These are phyloP conservation scores for Hansenula lynferdii DNA, from an alignment of 1,139 yeast genomes.

Conservation along the genomic window DNA sequence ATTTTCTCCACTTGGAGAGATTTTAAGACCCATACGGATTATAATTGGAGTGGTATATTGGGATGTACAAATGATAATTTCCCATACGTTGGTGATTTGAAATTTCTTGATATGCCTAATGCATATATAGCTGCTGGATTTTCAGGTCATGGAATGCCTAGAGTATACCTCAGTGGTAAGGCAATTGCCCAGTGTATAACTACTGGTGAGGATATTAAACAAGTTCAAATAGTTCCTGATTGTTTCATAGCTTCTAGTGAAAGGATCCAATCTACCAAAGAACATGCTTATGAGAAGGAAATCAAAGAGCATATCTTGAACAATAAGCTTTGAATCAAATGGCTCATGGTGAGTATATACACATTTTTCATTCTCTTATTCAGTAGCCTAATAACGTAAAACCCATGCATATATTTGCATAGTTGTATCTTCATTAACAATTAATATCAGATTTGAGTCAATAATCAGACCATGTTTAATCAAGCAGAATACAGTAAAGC, in stretches of 20 bases:
- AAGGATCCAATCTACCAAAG: slow-evolving; percentile 9
- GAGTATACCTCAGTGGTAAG: slow-evolving; percentile 28
- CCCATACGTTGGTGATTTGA: slow-evolving; percentile 20
- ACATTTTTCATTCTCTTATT: too few species aligned
- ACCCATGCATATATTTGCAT: too few species aligned
- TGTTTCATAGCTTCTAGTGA: slow-evolving; percentile 11
- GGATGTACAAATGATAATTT: slow-evolving; percentile 17
- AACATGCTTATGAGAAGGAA: slow-evolving; percentile 4
- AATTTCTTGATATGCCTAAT: slow-evolving; percentile 18
- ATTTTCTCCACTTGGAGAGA: slow-evolving; percentile 17
- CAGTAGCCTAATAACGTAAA: too few species aligned
- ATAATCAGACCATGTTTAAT: too few species aligned
- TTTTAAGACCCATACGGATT: slow-evolving; percentile 8
- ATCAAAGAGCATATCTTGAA: background rate
- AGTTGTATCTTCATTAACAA: too few species aligned
- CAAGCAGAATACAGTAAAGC: too few species aligned
- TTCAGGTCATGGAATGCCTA: slow-evolving; percentile 46
- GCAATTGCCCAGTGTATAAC: slow-evolving; percentile 16
- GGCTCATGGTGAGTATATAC: too few species aligned
- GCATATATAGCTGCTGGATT: slow-evolving; percentile 37
- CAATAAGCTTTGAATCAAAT: too few species aligned
- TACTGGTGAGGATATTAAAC: slow-evolving; percentile 7
- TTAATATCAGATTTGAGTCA: too few species aligned
- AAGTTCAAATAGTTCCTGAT: slow-evolving; percentile 13
- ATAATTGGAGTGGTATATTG: slow-evolving; percentile 17